Evolutionary conservation across 2,329 filamentous ascomycete species (phyloP).

Genomic region (Pseudogymnoascus sp.): DNA sequence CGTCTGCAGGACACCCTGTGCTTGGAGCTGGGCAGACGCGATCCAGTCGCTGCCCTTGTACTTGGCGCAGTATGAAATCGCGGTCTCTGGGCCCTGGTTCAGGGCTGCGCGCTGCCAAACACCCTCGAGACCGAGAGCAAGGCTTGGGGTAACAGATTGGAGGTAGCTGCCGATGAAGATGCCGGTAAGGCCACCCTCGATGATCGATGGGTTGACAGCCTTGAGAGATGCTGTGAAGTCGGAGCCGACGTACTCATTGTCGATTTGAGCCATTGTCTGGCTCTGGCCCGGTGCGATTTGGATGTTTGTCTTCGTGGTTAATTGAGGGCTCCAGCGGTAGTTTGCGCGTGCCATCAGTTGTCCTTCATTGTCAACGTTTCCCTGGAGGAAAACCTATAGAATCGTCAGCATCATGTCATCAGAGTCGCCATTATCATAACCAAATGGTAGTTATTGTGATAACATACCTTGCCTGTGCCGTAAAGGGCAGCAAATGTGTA

Average conservation of each 20-base stretch:
- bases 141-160: slow-evolving; percentile 78
- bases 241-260: slow-evolving; percentile 87
- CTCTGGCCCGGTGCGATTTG: slow-evolving; percentile 70
- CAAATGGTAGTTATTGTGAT: neutral
- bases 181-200: slow-evolving; percentile 87
- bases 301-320: slow-evolving; percentile 80
- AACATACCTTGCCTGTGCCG: slow-evolving; percentile 78
- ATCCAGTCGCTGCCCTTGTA: slow-evolving; percentile 94
- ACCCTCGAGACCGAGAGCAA: slow-evolving; percentile 82
- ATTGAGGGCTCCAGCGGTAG: slow-evolving; percentile 72
- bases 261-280: slow-evolving; percentile 85
- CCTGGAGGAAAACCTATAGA: slow-evolving; percentile 82
- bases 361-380: slow-evolving; percentile 87
- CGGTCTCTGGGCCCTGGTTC: slow-evolving; percentile 80
- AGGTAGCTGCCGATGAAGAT: slow-evolving; percentile 95
- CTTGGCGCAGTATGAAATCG: slow-evolving; percentile 79
- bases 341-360: slow-evolving; percentile 84
- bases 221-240: slow-evolving; percentile 94
- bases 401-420: slow-evolving; percentile 16
- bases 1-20: slow-evolving; percentile 77
- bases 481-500: slow-evolving; percentile 94
- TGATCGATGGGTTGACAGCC: slow-evolving; percentile 85
- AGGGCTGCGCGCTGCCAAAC: slow-evolving; percentile 87
- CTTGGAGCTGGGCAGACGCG: slow-evolving; percentile 72
- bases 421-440: neutral